Conservation (phyloP, 2,329 filamentous ascomycete genomes). For the Aspergillus piperis region DNA sequence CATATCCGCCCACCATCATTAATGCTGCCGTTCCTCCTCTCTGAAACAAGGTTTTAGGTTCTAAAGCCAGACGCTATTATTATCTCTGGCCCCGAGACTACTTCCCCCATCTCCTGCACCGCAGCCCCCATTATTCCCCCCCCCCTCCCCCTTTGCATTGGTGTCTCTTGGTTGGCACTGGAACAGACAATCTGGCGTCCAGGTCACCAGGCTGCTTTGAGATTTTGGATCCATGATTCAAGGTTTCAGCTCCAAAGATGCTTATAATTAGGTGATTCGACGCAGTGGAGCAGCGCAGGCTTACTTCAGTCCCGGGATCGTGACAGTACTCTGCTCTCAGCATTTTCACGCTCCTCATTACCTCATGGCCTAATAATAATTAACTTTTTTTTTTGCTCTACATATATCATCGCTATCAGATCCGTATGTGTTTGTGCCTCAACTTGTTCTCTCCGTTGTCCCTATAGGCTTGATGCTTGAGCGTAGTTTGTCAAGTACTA, state of each 20-base stretch:
- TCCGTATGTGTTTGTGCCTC: neutral
- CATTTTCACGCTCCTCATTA: neutral
- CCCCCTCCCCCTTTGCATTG: neutral
- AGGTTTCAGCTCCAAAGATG: neutral
- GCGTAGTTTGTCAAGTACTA: no score
- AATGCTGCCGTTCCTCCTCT: neutral
- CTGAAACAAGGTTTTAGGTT: neutral
- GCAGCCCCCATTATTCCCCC: neutral
- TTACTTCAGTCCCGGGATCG: neutral
- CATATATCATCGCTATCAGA: neutral
- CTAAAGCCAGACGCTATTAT: neutral
- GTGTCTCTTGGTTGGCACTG: neutral
- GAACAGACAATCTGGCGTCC: neutral
- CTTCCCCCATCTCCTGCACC: neutral
- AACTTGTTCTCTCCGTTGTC: neutral
- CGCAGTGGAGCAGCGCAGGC: constrained; percentile 1
- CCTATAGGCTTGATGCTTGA: no score
- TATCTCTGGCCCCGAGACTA: neutral
- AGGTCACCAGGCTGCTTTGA: neutral
- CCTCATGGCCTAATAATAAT: neutral
- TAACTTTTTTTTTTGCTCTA: neutral
- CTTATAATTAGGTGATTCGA: constrained; percentile 1
- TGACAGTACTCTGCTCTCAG: neutral
- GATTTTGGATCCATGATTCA: neutral
- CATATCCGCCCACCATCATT: neutral